Conservation (phyloP, 257 asterid species). For the Salvia splendens region DNA sequence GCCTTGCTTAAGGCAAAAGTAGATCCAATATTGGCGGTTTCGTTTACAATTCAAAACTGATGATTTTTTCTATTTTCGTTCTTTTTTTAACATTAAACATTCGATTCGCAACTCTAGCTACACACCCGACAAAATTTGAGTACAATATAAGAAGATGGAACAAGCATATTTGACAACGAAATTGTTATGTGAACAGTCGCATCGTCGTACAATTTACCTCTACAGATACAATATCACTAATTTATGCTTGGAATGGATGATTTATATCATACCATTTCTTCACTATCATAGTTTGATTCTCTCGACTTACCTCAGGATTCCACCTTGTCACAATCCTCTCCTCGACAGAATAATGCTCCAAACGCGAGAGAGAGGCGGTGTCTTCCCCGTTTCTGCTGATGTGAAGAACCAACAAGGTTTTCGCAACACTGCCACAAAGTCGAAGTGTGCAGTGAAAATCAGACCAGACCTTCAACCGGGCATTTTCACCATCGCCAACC, state of each 20-base stretch:
- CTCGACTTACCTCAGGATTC: conserved; percentile 68
- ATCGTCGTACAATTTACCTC: too few species aligned
- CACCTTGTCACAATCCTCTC: conserved; percentile 70
- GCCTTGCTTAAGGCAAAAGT: conserved; percentile 72
- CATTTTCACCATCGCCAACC: conserved; percentile 31
- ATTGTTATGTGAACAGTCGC: too few species aligned
- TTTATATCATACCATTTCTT: conserved; percentile 15
- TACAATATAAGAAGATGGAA: too few species aligned
- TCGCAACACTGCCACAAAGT: conserved; percentile 82
- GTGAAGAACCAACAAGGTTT: conserved; percentile 62
- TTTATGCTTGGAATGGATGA: background rate
- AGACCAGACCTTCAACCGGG: conserved; percentile 78
- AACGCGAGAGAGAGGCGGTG: conserved; percentile 33
- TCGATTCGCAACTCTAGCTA: too few species aligned
- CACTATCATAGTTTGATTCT: conserved; percentile 22
- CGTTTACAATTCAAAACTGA: too few species aligned
- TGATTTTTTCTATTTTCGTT: too few species aligned
- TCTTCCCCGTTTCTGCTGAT: conserved; percentile 32
- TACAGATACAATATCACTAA: background rate
- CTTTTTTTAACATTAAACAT: too few species aligned
- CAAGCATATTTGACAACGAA: too few species aligned
- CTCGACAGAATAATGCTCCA: conserved; percentile 48
- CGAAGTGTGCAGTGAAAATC: conserved; percentile 80
- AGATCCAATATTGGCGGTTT: conserved; percentile 49
- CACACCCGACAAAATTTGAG: too few species aligned